Base-by-base conservation (phyloP, 192 early-diverging fungal species). In the Backusella luteola region DNA sequence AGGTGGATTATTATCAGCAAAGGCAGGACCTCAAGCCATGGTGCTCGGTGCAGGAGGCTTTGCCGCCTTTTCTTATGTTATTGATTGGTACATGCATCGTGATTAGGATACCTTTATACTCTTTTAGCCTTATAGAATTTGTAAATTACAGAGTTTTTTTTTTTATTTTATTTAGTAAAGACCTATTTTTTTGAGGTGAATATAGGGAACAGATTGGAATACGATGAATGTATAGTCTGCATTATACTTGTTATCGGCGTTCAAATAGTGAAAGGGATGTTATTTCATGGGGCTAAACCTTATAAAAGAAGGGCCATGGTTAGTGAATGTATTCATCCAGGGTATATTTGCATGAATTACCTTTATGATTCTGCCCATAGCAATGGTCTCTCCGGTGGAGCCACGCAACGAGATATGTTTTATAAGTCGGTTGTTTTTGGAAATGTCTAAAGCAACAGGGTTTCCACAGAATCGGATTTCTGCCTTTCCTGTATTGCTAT, bases 61-160 rank as follows among this genome's bases (percentile, higher is more conserved):
- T 89, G 96, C 95, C 3, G 96, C 95, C 14, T 99, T 99, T 78
- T 96, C 94, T 12, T 91, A 92, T 12, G 95, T 93, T 12, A 97
- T 99, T 52, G 97, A 97, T 79, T 93, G 86, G 79, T 96, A 92
- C 80, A 93, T 97, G 91, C 86, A 89, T 81, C 79, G 89, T 83
- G 76, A 85, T 68, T 84, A 53, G 12, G 39, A 39, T 26, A 36
- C 69, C 34, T 39, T 38, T 38, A 21, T 8, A 41, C n/a, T 42
- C 44, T 72, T 41, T 46, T 63, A 63, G 26, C 56, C 26, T 63
- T 63, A 14, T 63, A 63, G 56, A 63, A 63, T 29, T 63, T 63
- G 56, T 63, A 63, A 63, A 63, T 63, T 63, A 63, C 56, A 63
- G 56, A 63, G 23, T 63, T 63, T 63, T 63, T 26, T 59, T 23